Evolutionary conservation across 768 basidiomycete genomes (phyloP), one percentile per base, ranked within the genome.

Genomic region (Daedaleopsis nitida): DNA sequence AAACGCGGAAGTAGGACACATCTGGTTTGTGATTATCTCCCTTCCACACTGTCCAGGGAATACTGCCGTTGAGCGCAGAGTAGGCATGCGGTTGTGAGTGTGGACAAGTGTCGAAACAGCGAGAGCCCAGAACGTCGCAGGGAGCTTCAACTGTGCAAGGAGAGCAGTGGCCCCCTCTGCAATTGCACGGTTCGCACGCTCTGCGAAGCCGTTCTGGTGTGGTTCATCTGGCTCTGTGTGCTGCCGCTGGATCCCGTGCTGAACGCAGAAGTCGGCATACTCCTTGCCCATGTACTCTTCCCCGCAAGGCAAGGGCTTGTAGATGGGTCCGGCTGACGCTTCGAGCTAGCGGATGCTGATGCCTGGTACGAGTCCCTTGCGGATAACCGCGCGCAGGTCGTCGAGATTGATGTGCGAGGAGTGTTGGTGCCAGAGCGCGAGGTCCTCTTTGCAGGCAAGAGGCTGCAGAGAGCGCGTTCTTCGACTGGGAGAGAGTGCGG

Each of bases 1-100:
- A 80, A 19, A 75, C 71, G 8, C 73, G 65, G 23, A 80, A 68
- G 63, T 77, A 67, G 0, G 65, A 47, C 17, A 77, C 64, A 54
- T 74, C 60, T 2, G 73, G 75, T 54, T 67, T 69, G 0, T 23
- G 37, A 14, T 38, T 38, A 44, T 55, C 21, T 16, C 54, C 54
- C 39, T 55, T 55, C 54, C 39, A 55, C n/a, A 19, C 39, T 2
- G 54, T 43, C 12, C n/a, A 47, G 45, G 45, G 45, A 23, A 47
- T 47, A 17, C 45, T 17, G 11, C 45, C 45, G 19, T 11, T 47
- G 45, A 47, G 45, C 19, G 45, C 45, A 47, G 45, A 47, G 54
- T 55, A 23, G 54, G 54, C 54, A 55, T 48, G 45, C 57, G 32
- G 35, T 58, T 58, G 14, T 34, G 32, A 14, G 34, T 55, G 54